Evolutionary conservation across 345 rosid genomes (phyloP).

Genomic region (Euphorbia tirucalli): DNA sequence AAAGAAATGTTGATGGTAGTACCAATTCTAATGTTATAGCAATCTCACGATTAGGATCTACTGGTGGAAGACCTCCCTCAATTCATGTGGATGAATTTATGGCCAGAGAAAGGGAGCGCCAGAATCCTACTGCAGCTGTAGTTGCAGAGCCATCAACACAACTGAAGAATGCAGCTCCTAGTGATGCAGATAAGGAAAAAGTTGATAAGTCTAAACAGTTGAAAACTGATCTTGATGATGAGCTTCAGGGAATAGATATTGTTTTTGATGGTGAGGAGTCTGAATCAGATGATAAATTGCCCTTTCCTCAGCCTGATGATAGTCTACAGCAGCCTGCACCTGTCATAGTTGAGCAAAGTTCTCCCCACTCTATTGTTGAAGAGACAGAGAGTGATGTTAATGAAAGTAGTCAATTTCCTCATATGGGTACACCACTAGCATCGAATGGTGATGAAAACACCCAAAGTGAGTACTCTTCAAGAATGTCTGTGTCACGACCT

Average conservation of each 20-base stretch:
- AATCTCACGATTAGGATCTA: constrained; percentile 72
- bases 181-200: constrained; percentile 50
- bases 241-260: constrained; percentile 91
- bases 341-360: constrained; percentile 62
- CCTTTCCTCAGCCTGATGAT: constrained; percentile 90
- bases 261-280: constrained; percentile 95
- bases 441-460: constrained; percentile 70
- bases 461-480: constrained; percentile 86
- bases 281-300: constrained; percentile 83
- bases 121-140: constrained; percentile 54
- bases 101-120: constrained; percentile 96
- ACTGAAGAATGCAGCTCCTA: constrained; percentile 51
- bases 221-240: constrained; percentile 85
- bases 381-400: constrained; percentile 87
- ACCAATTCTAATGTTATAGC: constrained; percentile 79
- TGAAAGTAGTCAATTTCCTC: constrained; percentile 66
- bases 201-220: constrained; percentile 65
- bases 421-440: constrained; percentile 60
- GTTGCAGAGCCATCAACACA: constrained; percentile 65
- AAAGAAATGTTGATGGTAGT: constrained; percentile 75
- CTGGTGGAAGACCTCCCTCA: constrained; percentile 99
- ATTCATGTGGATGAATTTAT: constrained; percentile 98
- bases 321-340: constrained; percentile 76
- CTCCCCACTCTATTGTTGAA: constrained; percentile 89
- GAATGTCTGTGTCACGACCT: constrained; percentile 72